Evolutionary conservation across 768 basidiomycete species (phyloP).

Genomic region (Amanita rubescens): DNA sequence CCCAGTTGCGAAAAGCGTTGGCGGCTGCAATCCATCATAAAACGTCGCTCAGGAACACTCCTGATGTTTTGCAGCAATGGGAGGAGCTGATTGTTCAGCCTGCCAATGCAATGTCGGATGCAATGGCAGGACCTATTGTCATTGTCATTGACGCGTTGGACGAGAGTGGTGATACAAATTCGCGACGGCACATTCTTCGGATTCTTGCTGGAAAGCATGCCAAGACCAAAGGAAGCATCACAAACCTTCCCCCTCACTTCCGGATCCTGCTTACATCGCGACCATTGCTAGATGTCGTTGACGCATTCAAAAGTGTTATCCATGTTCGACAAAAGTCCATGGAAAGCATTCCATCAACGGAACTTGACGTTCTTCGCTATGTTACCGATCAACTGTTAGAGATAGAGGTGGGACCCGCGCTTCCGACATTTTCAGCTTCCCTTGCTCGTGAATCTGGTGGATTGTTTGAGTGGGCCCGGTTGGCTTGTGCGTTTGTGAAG

Average conservation of each 20-base stretch:
- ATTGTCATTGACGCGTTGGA: too few species aligned
- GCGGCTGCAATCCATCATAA: too few species aligned
- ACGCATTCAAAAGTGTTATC: neutral
- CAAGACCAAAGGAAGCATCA: neutral
- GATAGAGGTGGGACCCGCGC: too few species aligned
- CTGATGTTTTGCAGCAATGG: neutral
- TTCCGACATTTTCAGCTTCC: constrained; percentile 9
- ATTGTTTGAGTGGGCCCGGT: constrained; percentile 27
- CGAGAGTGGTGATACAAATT: too few species aligned
- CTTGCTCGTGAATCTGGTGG: constrained; percentile 19
- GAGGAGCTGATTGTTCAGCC: neutral
- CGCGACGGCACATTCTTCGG: neutral
- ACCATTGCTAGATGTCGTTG: constrained; percentile 17
- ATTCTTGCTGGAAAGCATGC: neutral
- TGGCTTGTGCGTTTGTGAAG: constrained; percentile 19
- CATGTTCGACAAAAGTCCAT: constrained; percentile 11
- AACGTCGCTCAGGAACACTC: neutral
- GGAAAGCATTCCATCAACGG: neutral
- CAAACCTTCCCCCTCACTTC: constrained; percentile 19
- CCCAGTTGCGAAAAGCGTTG: too few species aligned
- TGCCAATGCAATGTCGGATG: neutral
- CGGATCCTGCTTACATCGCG: constrained; percentile 23
- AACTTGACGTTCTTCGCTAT: constrained; percentile 7
- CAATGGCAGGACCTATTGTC: neutral
- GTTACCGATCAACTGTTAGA: neutral